A percentile compares a stretch with the other conserved stretches of the same genome.
Evolutionary conservation across 2,329 filamentous ascomycete species (phyloP).

Genomic region (Aureobasidium sp.): DNA sequence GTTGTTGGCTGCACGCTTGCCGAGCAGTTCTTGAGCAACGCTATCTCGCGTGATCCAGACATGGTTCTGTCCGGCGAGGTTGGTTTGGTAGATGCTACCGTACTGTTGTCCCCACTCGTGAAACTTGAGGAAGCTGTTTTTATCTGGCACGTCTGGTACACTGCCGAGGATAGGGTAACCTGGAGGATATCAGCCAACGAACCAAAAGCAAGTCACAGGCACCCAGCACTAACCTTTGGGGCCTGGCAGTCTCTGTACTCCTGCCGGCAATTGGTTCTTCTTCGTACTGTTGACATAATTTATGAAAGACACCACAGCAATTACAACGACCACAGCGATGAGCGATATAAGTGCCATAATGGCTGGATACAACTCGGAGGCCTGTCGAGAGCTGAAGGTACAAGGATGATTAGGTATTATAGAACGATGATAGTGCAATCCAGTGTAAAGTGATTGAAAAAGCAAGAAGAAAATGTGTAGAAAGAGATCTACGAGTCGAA

Average conservation of each 20-base stretch:
- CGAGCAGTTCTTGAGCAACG: slow-evolving; percentile 35
- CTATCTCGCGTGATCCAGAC: slow-evolving; percentile 37
- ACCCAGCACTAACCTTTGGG: slow-evolving; percentile 16
- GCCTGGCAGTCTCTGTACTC: slow-evolving; percentile 18
- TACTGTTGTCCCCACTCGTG: slow-evolving; percentile 36
- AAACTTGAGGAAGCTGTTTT: slow-evolving; percentile 37
- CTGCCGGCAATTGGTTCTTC: slow-evolving; percentile 13
- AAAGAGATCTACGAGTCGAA: too few species aligned
- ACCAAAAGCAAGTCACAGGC: not conserved
- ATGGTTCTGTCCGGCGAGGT: slow-evolving; percentile 36
- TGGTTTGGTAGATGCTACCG: slow-evolving; percentile 37
- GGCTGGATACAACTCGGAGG: not conserved
- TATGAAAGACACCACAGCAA: slow-evolving; percentile 20
- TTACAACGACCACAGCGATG: slow-evolving; percentile 18
- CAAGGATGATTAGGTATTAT: not conserved
- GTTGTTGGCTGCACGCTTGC: slow-evolving; percentile 38
- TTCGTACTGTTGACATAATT: slow-evolving; percentile 14
- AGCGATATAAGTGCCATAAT: slow-evolving; percentile 17
- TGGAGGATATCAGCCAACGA: not conserved
- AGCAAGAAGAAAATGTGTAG: not conserved
- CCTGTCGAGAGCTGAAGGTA: not conserved
- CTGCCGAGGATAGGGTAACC: slow-evolving; percentile 36
- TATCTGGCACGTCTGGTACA: slow-evolving; percentile 34
- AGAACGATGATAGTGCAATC: not conserved
- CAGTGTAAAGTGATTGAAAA: not conserved